Base-by-base conservation (phyloP, 441 rosid genomes). In the Adansonia madagascariensis region DNA sequence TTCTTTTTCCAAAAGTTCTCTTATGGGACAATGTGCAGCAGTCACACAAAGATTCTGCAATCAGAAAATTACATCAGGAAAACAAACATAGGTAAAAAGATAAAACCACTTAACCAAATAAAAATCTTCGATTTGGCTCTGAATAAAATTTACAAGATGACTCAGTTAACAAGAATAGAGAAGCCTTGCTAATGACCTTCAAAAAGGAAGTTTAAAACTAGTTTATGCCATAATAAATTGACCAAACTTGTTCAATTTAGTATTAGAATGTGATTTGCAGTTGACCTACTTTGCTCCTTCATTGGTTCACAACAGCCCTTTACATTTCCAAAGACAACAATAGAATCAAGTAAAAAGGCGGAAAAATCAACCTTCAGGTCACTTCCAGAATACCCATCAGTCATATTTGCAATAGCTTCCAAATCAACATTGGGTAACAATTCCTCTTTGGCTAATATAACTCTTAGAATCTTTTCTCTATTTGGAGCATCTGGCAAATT, bases 381-480 rank as follows among this genome's bases (percentile, higher is more conserved):
- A 80, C 99, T 97, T 82, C 99, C 99, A 53, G 99, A 94, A 82
- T 93, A 97, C 56, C 99, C 99, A 80, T 93, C 95, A 7, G 98
- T 89, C 97, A 97, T 91, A 71, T 76, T 89, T 22, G 98, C 99
- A 80, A 92, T 87, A 50, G 91, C 94, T 86, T 88, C 98, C 74
- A 94, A 81, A 79, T 93, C 93, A 31, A 92, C 85, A 82, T 87
- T 92, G 18, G 90, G 73, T 22, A 90, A 83, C 77, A 97, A 82
- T 73, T 97, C 99, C 84, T 94, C 99, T 84, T 93, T 97, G 76
- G 97, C 89, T 71, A 97, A 77, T 75, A 97, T 90, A 47, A 97
- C 98, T 59, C 85, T 83, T 22, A 97, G 71, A 75, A 97, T 97
- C 82, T 91, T 97, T 63, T 89, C 89, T 86, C 98, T 86, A 79